phyloP scores from a whole-genome alignment of 1,139 yeast species.

The Pichia sp. region DNA sequence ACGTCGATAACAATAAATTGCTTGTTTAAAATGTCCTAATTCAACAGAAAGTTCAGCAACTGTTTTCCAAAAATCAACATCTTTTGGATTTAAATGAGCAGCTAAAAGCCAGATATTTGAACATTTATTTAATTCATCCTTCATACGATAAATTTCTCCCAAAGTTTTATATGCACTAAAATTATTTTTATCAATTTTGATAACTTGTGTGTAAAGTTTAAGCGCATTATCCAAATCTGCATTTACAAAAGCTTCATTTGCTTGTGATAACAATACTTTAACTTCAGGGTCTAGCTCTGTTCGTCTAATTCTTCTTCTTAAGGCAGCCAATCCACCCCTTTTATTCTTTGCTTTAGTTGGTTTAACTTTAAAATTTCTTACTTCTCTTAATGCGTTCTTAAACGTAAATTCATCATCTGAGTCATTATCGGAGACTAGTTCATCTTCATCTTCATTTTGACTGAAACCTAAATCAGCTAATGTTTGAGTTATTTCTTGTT shows the following conservation, averaged over 20 bases:
- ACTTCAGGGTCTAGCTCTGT: constrained; percentile 66
- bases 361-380: constrained; percentile 51
- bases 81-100: constrained; percentile 73
- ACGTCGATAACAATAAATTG: constrained; percentile 71
- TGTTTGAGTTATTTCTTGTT: constrained; percentile 12
- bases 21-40: constrained; percentile 70
- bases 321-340: constrained; percentile 28
- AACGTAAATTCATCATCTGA: constrained; percentile 43
- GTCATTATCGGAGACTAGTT: constrained; percentile 26
- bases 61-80: constrained; percentile 74
- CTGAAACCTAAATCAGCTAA: constrained; percentile 21
- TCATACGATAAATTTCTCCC: constrained; percentile 74
- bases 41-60: constrained; percentile 74
- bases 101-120: constrained; percentile 80
- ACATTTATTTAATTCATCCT: constrained; percentile 63
- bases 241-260: constrained; percentile 72
- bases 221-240: constrained; percentile 63
- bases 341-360: constrained; percentile 15
- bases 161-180: constrained; percentile 78
- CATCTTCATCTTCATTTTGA: constrained; percentile 26
- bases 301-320: constrained; percentile 35
- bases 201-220: constrained; percentile 62
- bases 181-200: constrained; percentile 68
- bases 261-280: constrained; percentile 55
- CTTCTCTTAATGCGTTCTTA: constrained; percentile 57